Base-by-base conservation (phyloP, 805 yeast genomes). In the Candida rishiriensis region DNA sequence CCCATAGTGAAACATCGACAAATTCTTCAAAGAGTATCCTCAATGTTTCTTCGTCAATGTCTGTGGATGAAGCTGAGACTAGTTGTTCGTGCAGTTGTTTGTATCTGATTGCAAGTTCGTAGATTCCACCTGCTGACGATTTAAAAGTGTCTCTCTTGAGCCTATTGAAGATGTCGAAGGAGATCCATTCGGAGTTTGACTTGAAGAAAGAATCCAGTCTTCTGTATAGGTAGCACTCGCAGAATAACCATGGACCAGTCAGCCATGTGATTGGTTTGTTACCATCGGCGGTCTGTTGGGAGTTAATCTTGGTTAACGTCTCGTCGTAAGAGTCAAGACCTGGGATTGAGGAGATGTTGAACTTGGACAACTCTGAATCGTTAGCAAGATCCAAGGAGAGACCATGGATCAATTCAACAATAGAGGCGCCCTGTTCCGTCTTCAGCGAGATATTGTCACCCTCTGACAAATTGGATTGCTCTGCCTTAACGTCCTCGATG, bases 1-100 rank as follows among this genome's bases (percentile, higher is more conserved):
- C 99, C 99, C 99, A 93, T 42, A 93, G 67, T 0, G 97, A 87
- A 43, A 91, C 78, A 60, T 89, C 96, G 36, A 86, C 66, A 50
- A 90, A 85, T 61, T 93, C 99, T 49, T 73, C 77, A 70, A 89
- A 90, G 37, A 88, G 68, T 11, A 83, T 54, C 48, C 71, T 63
- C 49, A 82, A 63, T 0, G 74, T 62, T 4, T 76, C 80, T 1
- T 48, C 48, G 45, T 71, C 76, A 7, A 21, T 21, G 7, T 21
- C 7, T 21, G 26, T 21, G 11, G 59, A 54, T 6, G 41, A 10
- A 13, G 39, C 21, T 6, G 26, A 31, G 13, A 13, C 40, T 36
- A 64, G 53, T 41, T 69, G 64, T 29, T 58, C 54, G 13, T 57
- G 54, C 41, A 79, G 61, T 36, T 65, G 71, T 52, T 64, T 71